Conservation (phyloP, 352 stramenopile genomes). For the Phytopythium kandeliae region DNA sequence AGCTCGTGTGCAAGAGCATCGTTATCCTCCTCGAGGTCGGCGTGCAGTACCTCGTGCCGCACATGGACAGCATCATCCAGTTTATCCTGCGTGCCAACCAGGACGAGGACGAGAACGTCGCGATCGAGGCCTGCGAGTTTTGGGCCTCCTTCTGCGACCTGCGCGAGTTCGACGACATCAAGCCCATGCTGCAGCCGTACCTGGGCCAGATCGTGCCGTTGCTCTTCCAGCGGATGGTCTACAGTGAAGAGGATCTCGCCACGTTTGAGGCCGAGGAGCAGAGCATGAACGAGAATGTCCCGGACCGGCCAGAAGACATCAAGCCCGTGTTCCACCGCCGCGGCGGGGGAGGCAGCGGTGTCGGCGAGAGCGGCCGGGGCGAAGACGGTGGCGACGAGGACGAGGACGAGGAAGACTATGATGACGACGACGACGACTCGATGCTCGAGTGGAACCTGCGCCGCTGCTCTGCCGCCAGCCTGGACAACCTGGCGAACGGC, state of each 20-base stretch:
- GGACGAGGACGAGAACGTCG: constrained; percentile 81
- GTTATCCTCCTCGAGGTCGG: constrained; percentile 86
- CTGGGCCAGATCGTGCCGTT: constrained; percentile 90
- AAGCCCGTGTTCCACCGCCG: constrained; percentile 85
- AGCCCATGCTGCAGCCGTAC: constrained; percentile 79
- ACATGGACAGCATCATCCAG: constrained; percentile 89
- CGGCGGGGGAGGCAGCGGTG: constrained; percentile 19
- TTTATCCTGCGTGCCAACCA: constrained; percentile 88
- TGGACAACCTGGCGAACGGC: constrained; percentile 92
- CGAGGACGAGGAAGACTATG: constrained; percentile 87
- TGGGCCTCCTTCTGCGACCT: constrained; percentile 90
- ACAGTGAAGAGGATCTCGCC: constrained; percentile 90
- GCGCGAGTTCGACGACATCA: constrained; percentile 89
- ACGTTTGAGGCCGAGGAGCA: constrained; percentile 89
- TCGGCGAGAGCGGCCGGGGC: constrained; percentile 12
- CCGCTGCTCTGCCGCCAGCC: constrained; percentile 91
- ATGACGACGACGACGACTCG: constrained; percentile 90
- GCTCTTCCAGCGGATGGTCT: constrained; percentile 94
- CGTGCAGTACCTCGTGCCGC: constrained; percentile 86
- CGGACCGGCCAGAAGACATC: constrained; percentile 89
- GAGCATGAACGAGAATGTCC: constrained; percentile 81
- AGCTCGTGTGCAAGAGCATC: constrained; percentile 89
- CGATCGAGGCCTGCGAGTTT: constrained; percentile 89
- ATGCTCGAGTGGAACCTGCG: constrained; percentile 95
- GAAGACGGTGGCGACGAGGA: constrained; percentile 67